A percentile compares a stretch with the other conserved stretches of the same genome.
Conservation (phyloP, 805 yeast species). For the Wickerhamomyces alni region DNA sequence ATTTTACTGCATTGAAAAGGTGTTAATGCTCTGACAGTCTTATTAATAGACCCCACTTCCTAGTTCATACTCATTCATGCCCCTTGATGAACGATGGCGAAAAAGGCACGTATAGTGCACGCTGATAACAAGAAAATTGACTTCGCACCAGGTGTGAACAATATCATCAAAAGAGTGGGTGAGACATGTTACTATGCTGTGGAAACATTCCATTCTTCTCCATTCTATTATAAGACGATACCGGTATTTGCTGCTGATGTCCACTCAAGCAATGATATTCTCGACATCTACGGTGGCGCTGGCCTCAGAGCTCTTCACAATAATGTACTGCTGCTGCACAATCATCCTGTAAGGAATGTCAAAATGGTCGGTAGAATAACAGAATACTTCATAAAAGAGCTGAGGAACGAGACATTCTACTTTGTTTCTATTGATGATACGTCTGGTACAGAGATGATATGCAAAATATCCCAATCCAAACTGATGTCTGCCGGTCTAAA, state of each 20-base stretch:
- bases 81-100: background rate
- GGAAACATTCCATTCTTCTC: conserved; percentile 28
- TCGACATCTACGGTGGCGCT: conserved; percentile 22
- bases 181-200: conserved; percentile 29
- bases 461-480: conserved; percentile 20
- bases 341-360: conserved; percentile 37
- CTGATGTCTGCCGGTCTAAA: conserved; percentile 19
- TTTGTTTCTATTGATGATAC: conserved; percentile 27
- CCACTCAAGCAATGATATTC: conserved; percentile 10
- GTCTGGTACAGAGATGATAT: conserved; percentile 21
- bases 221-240: conserved; percentile 21
- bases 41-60: too few relatives aligned
- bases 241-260: conserved; percentile 30
- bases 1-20: too few relatives aligned
- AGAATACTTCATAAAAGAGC: conserved; percentile 22
- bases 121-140: conserved; percentile 4
- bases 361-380: conserved; percentile 31
- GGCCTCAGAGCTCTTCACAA: conserved; percentile 14
- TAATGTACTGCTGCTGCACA: conserved; percentile 27
- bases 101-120: conserved; percentile 2
- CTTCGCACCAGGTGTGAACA: conserved; percentile 22
- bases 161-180: conserved; percentile 21
- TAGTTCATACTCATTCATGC: too few relatives aligned
- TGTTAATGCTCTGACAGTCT: too few relatives aligned
- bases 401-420: conserved; percentile 10